Evolutionary conservation across 345 rosid species (phyloP), one percentile per base, ranked within the genome.

Genomic region (Leavenworthia alabamica): DNA sequence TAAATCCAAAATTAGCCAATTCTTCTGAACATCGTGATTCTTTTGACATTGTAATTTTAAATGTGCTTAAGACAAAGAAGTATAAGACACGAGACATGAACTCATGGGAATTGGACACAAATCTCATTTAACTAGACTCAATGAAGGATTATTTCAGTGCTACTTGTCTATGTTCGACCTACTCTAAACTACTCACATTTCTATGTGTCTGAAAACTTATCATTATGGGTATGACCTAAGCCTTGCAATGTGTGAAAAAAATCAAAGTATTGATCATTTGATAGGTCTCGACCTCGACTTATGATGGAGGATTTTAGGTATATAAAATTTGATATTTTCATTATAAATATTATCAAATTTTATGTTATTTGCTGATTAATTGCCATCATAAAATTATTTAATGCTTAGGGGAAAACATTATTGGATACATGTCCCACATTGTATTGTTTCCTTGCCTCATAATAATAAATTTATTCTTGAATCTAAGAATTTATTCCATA

Each of bases 401-500:
- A 20, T 55, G 6, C 16, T 26, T 55, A 22, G 7, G 14, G 14
- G 1, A 14, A 43, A 19, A 47, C 6, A 14, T 14, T 26, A 37
- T 64, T 52, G 43, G 61, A 24, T 64, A 51, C 56, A 15, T 56
- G 22, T 46, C 40, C 56, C 56, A 66, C 64, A 13, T 26, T 48
- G 1, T 57, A 46, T 37, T 67, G 63, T 19, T 43, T 47, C 43
- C n/a, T 11, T 40, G 27, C 29, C 8, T 42, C 39, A n/a, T 49
- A 15, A 49, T 51, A 43, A 32, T 60, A 7, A 31, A 70, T 15
- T 35, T 10, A 53, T 54, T 61, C 11, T 35, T 39, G 22, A 61
- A 70, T 53, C 12, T 54, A 6, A 53, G 33, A 61, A 54, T 6
- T 35, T 54, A 46, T 61, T 54, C 74, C 50, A 37, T 68, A 29